Percentiles rank a stretch among this genome's conserved stretches.
Evolutionary conservation across 2,329 filamentous ascomycete species (phyloP).

Genomic region (Meredithiella fracta): DNA sequence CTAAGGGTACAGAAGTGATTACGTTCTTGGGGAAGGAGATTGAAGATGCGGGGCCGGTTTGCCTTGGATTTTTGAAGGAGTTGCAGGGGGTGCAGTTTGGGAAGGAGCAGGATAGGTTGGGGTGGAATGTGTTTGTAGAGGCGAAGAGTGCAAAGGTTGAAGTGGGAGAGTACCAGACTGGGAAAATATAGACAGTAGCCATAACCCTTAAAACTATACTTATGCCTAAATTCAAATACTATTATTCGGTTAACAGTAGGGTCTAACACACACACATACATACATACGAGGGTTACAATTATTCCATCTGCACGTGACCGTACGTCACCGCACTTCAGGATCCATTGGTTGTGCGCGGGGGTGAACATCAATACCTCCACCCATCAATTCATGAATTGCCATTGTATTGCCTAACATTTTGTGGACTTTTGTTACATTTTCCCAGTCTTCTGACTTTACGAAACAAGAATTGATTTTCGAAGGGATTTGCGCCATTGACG

Average conservation of each 20-base stretch:
- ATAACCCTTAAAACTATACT: no score
- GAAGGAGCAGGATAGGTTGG: conserved; percentile 58
- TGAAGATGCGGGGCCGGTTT: conserved; percentile 58
- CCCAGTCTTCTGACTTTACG: no score
- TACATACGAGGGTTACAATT: no score
- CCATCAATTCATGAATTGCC: not conserved
- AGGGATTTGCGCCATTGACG: no score
- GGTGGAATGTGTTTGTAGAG: conserved; percentile 44
- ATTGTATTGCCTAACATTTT: no score
- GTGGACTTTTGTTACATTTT: no score
- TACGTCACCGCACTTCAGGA: not conserved
- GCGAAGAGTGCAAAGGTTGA: conserved; percentile 29
- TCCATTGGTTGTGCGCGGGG: not conserved
- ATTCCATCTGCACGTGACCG: not conserved
- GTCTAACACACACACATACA: no score
- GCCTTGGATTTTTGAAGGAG: conserved; percentile 52
- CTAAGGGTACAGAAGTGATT: conserved; percentile 34
- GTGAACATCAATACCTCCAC: not conserved
- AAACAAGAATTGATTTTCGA: no score
- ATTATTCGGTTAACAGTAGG: no score
- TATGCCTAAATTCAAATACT: no score
- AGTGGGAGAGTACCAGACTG: conserved; percentile 9
- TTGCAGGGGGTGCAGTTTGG: conserved; percentile 78
- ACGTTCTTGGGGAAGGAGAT: conserved; percentile 37
- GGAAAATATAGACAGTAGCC: not conserved